A percentile compares a stretch with the other conserved stretches of the same genome.
These are phyloP conservation scores for Acer saccharum DNA, from an alignment of 345 rosid genomes.

Conservation along the genomic window DNA sequence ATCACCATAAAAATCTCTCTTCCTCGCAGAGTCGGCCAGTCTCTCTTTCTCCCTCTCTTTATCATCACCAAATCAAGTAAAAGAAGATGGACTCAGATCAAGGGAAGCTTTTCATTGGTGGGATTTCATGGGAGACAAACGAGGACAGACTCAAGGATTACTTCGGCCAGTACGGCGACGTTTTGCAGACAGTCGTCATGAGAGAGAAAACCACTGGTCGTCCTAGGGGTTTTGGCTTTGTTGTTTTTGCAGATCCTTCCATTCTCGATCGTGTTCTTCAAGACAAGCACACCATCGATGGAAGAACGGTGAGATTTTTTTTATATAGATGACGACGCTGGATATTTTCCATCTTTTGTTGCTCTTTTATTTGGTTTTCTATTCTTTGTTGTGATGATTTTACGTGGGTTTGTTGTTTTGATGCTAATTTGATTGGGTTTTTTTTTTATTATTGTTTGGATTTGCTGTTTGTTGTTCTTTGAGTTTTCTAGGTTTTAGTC, in stretches of 20 bases:
- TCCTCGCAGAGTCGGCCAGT: not conserved
- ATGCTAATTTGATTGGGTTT: too few species aligned
- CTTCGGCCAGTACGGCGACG: conserved; percentile 71
- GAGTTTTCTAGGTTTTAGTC: not conserved
- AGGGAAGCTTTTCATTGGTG: conserved; percentile 90
- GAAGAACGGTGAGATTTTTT: conserved; percentile 59
- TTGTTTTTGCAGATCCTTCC: conserved; percentile 73
- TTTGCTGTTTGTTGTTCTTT: not conserved
- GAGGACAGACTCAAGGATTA: conserved; percentile 73
- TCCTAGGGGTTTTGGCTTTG: conserved; percentile 88
- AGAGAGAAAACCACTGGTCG: conserved; percentile 71
- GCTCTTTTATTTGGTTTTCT: not conserved
- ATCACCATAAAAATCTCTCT: not conserved
- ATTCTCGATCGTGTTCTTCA: conserved; percentile 69
- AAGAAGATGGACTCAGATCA: conserved; percentile 75
- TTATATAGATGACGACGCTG: not conserved
- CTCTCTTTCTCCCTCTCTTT: conserved; percentile 16
- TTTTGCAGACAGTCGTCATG: conserved; percentile 70
- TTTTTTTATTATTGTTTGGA: too few species aligned
- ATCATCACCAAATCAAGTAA: not conserved
- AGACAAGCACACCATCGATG: conserved; percentile 75
- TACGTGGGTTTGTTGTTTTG: too few species aligned
- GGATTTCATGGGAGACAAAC: conserved; percentile 91
- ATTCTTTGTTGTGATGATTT: not conserved
- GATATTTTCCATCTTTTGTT: not conserved